Base-by-base conservation (phyloP, 164 flowering plant species). In the Chimonanthus salicifolius region DNA sequence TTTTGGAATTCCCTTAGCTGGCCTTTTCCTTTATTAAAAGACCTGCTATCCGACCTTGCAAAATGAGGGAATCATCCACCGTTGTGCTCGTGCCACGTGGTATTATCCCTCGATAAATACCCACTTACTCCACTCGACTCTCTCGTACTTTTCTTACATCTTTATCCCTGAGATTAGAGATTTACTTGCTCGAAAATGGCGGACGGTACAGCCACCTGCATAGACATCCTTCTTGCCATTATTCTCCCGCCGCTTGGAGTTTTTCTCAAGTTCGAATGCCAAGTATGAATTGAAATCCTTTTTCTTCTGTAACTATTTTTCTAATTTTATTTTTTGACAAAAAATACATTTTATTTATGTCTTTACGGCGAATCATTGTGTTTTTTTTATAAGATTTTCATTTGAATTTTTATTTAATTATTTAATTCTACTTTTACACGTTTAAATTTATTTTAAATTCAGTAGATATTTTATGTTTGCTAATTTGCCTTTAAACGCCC, bases 181-280 rank as follows among this genome's bases (percentile, higher is more conserved):
- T 65, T 21, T 3, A 9, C 11, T 16, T 18, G 68, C 60, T 11
- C 10, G 60, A 54, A 54, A 66, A 60, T 72, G 67, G 46, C 74
- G 21, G 74, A 21, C 6, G 72, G 73, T 1, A 58, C 77, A 3
- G 71, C 77, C 0, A 76, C 46, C 45, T 80, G 77, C 72, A 7
- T 80, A 21, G 82, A 80, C 60, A 80, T 80, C 44, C 47, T 80
- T 10, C 18, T 80, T 62, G 82, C 82, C 2, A 71, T 80, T 65
- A 51, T 80, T 63, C 82, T 80, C 45, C 82, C 82, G 63, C 82
- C 82, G 50, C 79, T 80, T 15, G 92, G 92, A 13, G 92, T 88
- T 58, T 87, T 88, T 73, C 89, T 88, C 83, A 84, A 81, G 74
- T 88, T 78, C 67, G 88, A 86, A 18, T 69, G 71, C 60, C 7